phyloP scores from a whole-genome alignment of 257 asterid species.

The Osmanthus fragrans region DNA sequence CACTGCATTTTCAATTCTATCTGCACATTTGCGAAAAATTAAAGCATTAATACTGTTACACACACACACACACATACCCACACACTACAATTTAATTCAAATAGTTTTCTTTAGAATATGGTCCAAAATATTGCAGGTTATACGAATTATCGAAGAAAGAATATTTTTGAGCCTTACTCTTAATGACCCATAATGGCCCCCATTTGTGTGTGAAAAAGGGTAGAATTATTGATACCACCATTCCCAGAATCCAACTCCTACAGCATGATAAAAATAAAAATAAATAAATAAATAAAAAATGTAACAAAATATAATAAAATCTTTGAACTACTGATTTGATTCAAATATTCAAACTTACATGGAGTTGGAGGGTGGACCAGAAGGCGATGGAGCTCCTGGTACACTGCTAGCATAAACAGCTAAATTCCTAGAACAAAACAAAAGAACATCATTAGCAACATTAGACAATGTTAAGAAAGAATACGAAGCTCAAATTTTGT shows the following conservation, averaged over 20 bases:
- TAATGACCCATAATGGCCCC: slow-evolving; percentile 63
- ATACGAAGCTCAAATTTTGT: no score
- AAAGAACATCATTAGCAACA: no score
- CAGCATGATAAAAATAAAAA: slow-evolving; percentile 22
- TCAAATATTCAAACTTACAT: neutral
- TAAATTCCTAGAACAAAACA: slow-evolving; percentile 30
- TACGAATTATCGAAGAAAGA: neutral
- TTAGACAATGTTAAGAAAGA: no score
- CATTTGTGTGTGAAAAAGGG: slow-evolving; percentile 65
- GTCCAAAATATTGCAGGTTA: no score
- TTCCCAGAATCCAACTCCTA: slow-evolving; percentile 71
- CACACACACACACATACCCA: neutral
- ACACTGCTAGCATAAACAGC: slow-evolving; percentile 31
- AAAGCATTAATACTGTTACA: neutral
- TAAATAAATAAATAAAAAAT: neutral
- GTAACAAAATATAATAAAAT: neutral
- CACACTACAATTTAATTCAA: no score
- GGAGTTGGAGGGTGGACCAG: slow-evolving; percentile 42
- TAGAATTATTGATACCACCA: slow-evolving; percentile 48
- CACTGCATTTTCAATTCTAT: slow-evolving; percentile 38
- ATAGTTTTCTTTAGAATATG: no score
- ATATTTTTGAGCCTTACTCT: slow-evolving; percentile 42
- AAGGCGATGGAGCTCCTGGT: slow-evolving; percentile 56
- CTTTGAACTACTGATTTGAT: neutral
- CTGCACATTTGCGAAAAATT: slow-evolving; percentile 24